Base-by-base conservation (phyloP, 768 basidiomycete genomes). In the Auricularia sp. region DNA sequence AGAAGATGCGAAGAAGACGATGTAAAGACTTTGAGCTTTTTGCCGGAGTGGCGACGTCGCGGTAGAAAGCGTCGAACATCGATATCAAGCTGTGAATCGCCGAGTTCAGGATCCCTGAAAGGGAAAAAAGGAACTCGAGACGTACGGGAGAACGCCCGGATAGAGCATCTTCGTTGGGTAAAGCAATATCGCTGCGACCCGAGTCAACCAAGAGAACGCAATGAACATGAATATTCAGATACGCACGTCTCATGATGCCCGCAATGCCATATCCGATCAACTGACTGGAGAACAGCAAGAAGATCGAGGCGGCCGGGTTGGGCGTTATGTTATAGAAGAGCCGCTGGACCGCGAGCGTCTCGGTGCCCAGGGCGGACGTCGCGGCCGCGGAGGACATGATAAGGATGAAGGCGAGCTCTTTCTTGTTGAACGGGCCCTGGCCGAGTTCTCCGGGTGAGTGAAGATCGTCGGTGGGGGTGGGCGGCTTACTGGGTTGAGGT, bases 381-480 rank as follows among this genome's bases (percentile, higher is more conserved):
- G 83, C 79, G 3, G 83, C 82, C 2, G 83, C 81, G 65, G 80
- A 78, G 24, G 83, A 69, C 83, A 84, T 84, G 64, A 84, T 82
- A 10, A 84, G 77, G 39, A 84, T 80, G 67, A 84, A 82, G 0
- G 82, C 81, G 70, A 82, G 81, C 69, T 85, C 83, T 65, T 84
- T 84, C 71, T 81, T 84, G 71, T 84, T 84, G 73, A 83, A 84
- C 2, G 83, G 81, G 33, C 80, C 47, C 39, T 5, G 44, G 36
- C 7, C 62, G 62, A 69, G 33, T 65, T 39, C 62, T 61, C 54
- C 62, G n/a, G 42, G 37, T 13, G 3, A 45, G 11, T 14, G 18
- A 36, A 24, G n/a, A 58, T 14, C 16, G 29, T 24, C 10, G 74
- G 51, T 42, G 58, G 63, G 54, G 63, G 39, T 13, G 5, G 47